Conservation (phyloP, 768 basidiomycete species). For the Termitomyces sp. region DNA sequence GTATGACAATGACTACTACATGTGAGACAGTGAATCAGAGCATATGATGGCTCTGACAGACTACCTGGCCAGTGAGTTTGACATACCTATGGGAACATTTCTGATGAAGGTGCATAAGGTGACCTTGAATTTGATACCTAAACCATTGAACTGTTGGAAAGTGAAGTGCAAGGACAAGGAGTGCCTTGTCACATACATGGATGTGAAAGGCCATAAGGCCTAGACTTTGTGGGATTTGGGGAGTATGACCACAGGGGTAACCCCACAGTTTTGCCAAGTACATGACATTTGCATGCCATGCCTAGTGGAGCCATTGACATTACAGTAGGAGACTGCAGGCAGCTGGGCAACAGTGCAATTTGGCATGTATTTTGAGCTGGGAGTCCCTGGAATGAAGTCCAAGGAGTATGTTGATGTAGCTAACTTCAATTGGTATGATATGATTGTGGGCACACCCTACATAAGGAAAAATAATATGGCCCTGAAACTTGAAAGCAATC, state of each 20-base stretch:
- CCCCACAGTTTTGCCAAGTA: not conserved
- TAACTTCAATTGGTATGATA: too few species aligned
- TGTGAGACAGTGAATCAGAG: not conserved
- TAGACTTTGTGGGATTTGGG: conserved; percentile 21
- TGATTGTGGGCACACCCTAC: too few species aligned
- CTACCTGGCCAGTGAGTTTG: not conserved
- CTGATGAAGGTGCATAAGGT: too few species aligned
- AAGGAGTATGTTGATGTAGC: conserved; percentile 9
- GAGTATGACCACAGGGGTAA: conserved; percentile 14
- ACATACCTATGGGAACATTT: not conserved
- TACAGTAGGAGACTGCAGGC: not conserved
- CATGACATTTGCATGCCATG: not conserved
- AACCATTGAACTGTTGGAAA: not conserved
- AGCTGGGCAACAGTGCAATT: not conserved
- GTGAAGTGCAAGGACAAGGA: not conserved
- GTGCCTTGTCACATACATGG: not conserved
- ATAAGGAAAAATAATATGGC: conserved; percentile 10
- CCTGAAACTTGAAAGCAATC: conserved; percentile 22
- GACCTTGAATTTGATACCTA: too few species aligned
- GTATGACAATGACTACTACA: too few species aligned
- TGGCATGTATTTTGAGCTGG: not conserved
- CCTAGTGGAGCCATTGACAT: not conserved
- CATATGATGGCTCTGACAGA: not conserved
- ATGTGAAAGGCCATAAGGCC: not conserved
- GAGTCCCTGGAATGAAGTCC: not conserved